Conservation (phyloP, 164 flowering plant genomes). For the Dillenia turbinata region DNA sequence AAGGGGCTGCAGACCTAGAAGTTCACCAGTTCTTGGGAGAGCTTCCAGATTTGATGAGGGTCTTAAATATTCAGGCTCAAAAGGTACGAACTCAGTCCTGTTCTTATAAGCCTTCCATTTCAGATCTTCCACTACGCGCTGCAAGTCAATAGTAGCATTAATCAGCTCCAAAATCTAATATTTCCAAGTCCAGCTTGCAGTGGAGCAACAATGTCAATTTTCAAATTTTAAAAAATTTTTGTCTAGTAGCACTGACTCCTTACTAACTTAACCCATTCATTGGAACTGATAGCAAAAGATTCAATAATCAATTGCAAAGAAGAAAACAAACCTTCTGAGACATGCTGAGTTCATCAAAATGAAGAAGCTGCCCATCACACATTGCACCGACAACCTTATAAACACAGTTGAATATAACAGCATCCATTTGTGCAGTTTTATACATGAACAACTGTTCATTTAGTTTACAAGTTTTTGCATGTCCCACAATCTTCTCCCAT, state of each 20-base stretch:
- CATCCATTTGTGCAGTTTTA: constrained; percentile 10
- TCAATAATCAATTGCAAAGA: neutral
- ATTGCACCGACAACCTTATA: constrained; percentile 39
- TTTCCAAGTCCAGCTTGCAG: neutral
- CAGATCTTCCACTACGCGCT: constrained; percentile 44
- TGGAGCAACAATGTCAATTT: neutral
- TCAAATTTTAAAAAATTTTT: neutral
- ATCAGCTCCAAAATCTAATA: neutral
- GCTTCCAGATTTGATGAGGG: constrained; percentile 15
- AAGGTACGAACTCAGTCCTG: constrained; percentile 17
- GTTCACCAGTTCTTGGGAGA: constrained; percentile 15
- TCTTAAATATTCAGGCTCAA: constrained; percentile 14
- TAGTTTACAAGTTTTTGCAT: constrained; percentile 43
- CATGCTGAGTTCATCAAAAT: constrained; percentile 18
- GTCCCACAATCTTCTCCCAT: constrained; percentile 51
- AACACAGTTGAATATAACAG: constrained; percentile 48
- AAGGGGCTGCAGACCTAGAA: constrained; percentile 10
- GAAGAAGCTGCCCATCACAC: constrained; percentile 39
- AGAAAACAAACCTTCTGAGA: constrained; percentile 38
- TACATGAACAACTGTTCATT: constrained; percentile 27
- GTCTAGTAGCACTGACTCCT: too few relatives aligned
- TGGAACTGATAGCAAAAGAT: neutral
- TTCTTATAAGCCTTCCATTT: constrained; percentile 46
- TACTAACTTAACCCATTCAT: too few relatives aligned
- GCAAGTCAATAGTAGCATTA: constrained; percentile 8